phyloP scores from a whole-genome alignment of 1,284 basidiomycete species.

The Porodaedalea pini region DNA sequence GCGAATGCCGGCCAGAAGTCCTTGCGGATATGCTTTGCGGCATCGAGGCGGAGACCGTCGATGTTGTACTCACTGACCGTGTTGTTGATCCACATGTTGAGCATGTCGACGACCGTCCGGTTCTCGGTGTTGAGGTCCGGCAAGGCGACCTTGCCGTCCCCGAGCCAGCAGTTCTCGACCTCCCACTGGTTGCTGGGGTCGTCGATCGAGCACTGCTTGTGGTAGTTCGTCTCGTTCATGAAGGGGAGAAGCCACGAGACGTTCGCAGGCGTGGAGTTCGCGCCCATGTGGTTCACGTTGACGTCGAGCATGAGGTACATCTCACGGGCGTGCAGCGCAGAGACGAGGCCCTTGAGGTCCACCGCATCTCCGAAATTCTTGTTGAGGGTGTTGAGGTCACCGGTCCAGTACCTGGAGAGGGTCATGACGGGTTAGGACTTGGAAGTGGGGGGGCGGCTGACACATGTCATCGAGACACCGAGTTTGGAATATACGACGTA shows the following conservation, averaged over 20 bases:
- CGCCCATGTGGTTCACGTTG: constrained; percentile 42
- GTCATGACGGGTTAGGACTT: neutral
- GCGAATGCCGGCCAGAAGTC: constrained; percentile 44
- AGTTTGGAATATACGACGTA: constrained; percentile 5
- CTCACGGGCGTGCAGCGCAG: constrained; percentile 37
- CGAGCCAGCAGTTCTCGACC: constrained; percentile 43
- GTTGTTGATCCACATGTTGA: constrained; percentile 38
- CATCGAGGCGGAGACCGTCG: constrained; percentile 42
- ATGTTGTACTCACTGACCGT: constrained; percentile 36
- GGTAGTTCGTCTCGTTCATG: constrained; percentile 14
- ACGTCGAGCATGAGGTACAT: constrained; percentile 50
- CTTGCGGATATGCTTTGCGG: constrained; percentile 44
- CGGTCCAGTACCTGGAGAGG: constrained; percentile 33
- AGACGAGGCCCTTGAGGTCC: constrained; percentile 37
- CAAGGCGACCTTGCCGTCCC: constrained; percentile 31
- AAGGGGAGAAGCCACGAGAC: constrained; percentile 23
- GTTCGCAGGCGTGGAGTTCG: constrained; percentile 26
- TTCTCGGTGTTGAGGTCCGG: constrained; percentile 44
- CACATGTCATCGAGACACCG: neutral
- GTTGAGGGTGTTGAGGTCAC: constrained; percentile 34
- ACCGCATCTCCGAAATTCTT: constrained; percentile 37
- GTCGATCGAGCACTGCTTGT: constrained; percentile 5
- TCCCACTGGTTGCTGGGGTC: constrained; percentile 34
- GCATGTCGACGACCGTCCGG: constrained; percentile 32
- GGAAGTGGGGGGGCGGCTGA: neutral